phyloP scores from a whole-genome alignment of 2,329 filamentous ascomycete genomes.

The Didymella pomorum region DNA sequence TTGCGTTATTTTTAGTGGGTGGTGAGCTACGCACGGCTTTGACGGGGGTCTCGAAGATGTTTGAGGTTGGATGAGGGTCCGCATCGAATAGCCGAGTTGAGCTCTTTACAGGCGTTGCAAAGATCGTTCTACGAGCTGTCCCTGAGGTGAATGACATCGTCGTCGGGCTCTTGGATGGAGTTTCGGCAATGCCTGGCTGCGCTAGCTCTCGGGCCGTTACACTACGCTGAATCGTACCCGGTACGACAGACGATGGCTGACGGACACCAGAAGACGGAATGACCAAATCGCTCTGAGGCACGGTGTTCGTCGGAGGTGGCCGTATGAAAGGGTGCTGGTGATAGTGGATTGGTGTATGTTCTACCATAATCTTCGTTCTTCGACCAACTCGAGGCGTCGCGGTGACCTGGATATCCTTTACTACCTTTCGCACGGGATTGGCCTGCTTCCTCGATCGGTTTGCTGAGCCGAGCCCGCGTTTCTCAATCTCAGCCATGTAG shows the following conservation, averaged over 20 bases:
- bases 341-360: conserved; percentile 41
- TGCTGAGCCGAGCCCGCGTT: conserved; percentile 52
- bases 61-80: conserved; percentile 12
- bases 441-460: conserved; percentile 42
- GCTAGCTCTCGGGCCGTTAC: conserved; percentile 41
- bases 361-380: conserved; percentile 44
- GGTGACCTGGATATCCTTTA: conserved; percentile 51
- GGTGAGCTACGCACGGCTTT: conserved; percentile 31
- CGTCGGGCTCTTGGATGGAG: conserved; percentile 52
- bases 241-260: conserved; percentile 34
- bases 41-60: conserved; percentile 36
- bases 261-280: conserved; percentile 54
- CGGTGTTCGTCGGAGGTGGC: conserved; percentile 26
- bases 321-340: conserved; percentile 36
- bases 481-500: conserved; percentile 72
- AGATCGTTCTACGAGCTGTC: conserved; percentile 39
- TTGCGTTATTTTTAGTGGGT: conserved; percentile 10
- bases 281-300: conserved; percentile 42
- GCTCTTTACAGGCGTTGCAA: conserved; percentile 45
- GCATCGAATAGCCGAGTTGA: conserved; percentile 14
- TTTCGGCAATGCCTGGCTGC: conserved; percentile 50
- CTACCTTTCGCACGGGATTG: conserved; percentile 38
- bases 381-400: conserved; percentile 53
- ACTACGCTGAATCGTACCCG: conserved; percentile 40
- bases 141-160: conserved; percentile 40